Percentiles rank a stretch among this genome's conserved stretches.
Conservation (phyloP, 768 basidiomycete genomes). For the Boletus coccyginus region DNA sequence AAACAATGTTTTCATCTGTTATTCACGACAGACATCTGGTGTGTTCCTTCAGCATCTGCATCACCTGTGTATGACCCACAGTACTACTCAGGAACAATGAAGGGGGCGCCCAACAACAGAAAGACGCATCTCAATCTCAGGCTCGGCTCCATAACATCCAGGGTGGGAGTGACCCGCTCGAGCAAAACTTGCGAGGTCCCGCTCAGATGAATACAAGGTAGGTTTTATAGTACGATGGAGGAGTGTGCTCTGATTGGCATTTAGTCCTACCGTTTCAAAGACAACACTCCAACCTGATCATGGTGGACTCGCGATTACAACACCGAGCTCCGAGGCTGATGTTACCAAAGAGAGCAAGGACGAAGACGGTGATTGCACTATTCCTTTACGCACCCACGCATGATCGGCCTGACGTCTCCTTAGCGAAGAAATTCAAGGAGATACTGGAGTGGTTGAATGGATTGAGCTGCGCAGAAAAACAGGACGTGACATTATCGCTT, state of each 20-base stretch:
- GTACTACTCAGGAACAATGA: not conserved
- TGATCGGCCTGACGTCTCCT: not conserved
- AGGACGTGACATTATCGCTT: not conserved
- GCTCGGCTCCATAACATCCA: not conserved
- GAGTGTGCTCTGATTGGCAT: too few species aligned
- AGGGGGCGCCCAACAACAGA: not conserved
- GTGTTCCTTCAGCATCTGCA: not conserved
- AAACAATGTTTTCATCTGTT: not conserved
- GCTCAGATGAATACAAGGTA: not conserved
- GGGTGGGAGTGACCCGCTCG: too few species aligned
- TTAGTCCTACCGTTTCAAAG: too few species aligned
- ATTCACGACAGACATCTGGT: not conserved
- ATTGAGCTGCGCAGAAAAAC: not conserved
- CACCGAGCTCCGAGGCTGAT: too few species aligned
- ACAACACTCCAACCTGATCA: too few species aligned
- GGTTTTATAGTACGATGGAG: too few species aligned
- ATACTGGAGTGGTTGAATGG: not conserved
- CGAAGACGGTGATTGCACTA: not conserved
- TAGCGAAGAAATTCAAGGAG: not conserved
- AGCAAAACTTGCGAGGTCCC: too few species aligned
- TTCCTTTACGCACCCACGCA: not conserved
- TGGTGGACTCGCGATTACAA: too few species aligned
- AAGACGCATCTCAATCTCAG: too few species aligned
- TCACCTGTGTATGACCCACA: not conserved
- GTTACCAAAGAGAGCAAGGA: not conserved